Conservation (phyloP, 495 filamentous ascomycete species). For the Talaromyces thailandensis region DNA sequence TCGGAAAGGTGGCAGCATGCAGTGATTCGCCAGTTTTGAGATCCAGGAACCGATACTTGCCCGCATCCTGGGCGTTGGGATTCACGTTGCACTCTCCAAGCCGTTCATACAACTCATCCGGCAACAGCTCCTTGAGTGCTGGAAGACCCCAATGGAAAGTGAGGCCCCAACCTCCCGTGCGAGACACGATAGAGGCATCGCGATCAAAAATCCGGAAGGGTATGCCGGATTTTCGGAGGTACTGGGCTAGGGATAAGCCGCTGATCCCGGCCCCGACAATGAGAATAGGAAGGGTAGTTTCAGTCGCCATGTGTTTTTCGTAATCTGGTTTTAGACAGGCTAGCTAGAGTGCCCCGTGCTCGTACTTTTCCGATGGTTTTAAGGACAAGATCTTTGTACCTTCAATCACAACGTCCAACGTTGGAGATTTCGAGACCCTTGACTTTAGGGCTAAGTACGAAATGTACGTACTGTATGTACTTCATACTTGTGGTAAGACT, state of each 20-base stretch:
- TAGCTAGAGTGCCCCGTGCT: not conserved
- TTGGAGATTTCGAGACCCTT: not conserved
- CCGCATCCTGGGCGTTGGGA: slow-evolving; percentile 28
- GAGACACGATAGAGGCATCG: slow-evolving; percentile 31
- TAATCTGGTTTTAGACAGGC: not conserved
- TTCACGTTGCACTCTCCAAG: slow-evolving; percentile 46
- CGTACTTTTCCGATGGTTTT: not conserved
- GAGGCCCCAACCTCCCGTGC: slow-evolving; percentile 48
- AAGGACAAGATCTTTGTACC: not conserved
- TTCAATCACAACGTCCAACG: not conserved
- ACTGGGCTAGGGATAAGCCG: slow-evolving; percentile 51
- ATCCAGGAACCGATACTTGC: slow-evolving; percentile 47
- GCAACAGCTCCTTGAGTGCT: slow-evolving; percentile 39
- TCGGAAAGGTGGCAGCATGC: slow-evolving; percentile 32
- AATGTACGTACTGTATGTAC: not conserved
- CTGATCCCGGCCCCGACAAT: slow-evolving; percentile 54
- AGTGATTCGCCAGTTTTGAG: slow-evolving; percentile 36
- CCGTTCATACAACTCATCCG: slow-evolving; percentile 31
- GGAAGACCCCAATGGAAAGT: slow-evolving; percentile 51
- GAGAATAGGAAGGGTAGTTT: slow-evolving; percentile 23
- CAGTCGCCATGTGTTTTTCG: not conserved
- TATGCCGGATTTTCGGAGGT: slow-evolving; percentile 36
- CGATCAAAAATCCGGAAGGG: slow-evolving; percentile 47
- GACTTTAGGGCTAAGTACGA: not conserved
- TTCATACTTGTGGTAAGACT: too few relatives aligned